Evolutionary conservation across 2,329 filamentous ascomycete species (phyloP), one percentile per base, ranked within the genome.

Genomic region (Pseudogymnoascus sp.): DNA sequence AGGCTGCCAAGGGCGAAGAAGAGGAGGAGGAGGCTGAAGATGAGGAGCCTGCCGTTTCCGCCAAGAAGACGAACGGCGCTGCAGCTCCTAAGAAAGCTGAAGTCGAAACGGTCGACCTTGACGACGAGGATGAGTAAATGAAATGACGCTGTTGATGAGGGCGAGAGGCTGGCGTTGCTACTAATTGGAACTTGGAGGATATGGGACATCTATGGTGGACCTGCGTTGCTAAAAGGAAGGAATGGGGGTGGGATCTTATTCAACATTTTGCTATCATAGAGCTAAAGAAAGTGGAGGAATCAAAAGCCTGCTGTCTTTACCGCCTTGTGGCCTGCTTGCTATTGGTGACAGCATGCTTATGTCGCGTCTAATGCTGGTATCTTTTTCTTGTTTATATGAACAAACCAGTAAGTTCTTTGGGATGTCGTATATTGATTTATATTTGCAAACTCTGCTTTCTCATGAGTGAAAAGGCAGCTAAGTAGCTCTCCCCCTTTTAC

Each of bases 101-200:
- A 25, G 33, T 38, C 5, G 33, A 38, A n/a, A 38, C 58, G 9
- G 35, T 60, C 9, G 33, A 60, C 14, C 21, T 60, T 25, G 58
- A 60, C 9, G 58, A 60, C n/a, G 58, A 60, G 49, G 49, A 55
- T 55, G 49, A 55, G 49, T 55, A 55, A 55, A 52, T 52, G 4
- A 52, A 11, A 52, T 52, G 49, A 55, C 25, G n/a, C 2, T 33
- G n/a, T 18, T 55, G 49, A 55, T 33, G 25, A 55, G 4, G 25
- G 7, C n/a, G 21, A 45, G 43, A 49, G 43, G 43, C 2, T 16
- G 49, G 49, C 49, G 49, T 52, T 55, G 49, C 16, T 55, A 55
- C 16, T 33, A n/a, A 14, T 33, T 14, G 25, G 28, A 55, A 33
- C 49, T 55, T 16, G 28, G 49, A 33, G 28, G 49, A 18, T 55